phyloP scores from a whole-genome alignment of 495 filamentous ascomycete species.

The Umbilicaria muhlenbergii region DNA sequence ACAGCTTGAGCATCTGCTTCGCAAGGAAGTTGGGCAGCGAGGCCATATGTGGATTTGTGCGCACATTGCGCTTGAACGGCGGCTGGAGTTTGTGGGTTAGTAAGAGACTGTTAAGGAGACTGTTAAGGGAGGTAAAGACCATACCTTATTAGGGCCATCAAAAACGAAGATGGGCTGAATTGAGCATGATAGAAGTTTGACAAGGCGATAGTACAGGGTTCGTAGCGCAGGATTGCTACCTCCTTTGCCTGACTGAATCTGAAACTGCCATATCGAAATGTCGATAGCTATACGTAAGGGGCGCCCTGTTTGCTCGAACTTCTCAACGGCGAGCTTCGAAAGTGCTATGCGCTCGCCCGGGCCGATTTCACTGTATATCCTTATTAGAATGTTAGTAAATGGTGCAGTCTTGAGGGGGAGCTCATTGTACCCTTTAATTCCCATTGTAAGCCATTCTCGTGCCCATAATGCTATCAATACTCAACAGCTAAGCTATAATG shows the following conservation, averaged over 20 bases:
- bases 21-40: slow-evolving; percentile 33
- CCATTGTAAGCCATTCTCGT: slow-evolving; percentile 23
- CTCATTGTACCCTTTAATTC: slow-evolving; percentile 39
- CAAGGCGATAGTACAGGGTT: slow-evolving; percentile 82
- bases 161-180: slow-evolving; percentile 92
- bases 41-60: slow-evolving; percentile 28
- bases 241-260: slow-evolving; percentile 71
- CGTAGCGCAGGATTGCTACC: slow-evolving; percentile 83
- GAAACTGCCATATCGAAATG: slow-evolving; percentile 95
- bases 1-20: slow-evolving; percentile 68
- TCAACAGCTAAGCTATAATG: no score
- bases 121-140: no score
- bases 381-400: slow-evolving; percentile 22
- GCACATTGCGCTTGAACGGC: slow-evolving; percentile 73
- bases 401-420: neutral
- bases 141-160: slow-evolving; percentile 83
- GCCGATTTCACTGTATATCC: slow-evolving; percentile 82
- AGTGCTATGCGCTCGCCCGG: slow-evolving; percentile 65
- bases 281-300: slow-evolving; percentile 86
- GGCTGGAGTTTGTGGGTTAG: no score
- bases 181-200: slow-evolving; percentile 63
- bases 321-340: slow-evolving; percentile 63
- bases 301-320: slow-evolving; percentile 49
- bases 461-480: no score
- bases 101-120: no score